A percentile compares a stretch with the other conserved stretches of the same genome.
These are phyloP conservation scores for Chlorencoelia australis DNA, from an alignment of 2,329 filamentous ascomycete species.

Conservation along the genomic window DNA sequence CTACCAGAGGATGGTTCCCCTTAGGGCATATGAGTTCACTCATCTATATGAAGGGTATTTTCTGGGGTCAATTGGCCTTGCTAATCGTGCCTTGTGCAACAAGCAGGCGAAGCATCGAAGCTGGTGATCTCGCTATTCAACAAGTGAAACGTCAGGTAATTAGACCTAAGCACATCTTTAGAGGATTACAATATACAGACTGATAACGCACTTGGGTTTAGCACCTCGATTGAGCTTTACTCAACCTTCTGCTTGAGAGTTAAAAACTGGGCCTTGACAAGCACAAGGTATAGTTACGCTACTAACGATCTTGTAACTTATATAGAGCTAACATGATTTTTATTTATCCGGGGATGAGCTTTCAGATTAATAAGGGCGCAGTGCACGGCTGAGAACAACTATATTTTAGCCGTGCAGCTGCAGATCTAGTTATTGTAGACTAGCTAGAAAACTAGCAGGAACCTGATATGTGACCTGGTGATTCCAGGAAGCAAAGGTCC, in stretches of 20 bases:
- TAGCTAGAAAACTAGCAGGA: background rate
- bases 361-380: background rate
- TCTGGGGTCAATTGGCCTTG: too few relatives aligned
- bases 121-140: too few relatives aligned
- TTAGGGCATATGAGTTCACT: too few relatives aligned
- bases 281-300: background rate
- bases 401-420: background rate
- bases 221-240: background rate
- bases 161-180: background rate
- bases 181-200: background rate
- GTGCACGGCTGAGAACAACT: background rate
- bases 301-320: background rate
- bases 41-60: too few relatives aligned
- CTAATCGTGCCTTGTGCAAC: too few relatives aligned
- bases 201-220: background rate
- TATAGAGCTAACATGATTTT: background rate
- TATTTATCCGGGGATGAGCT: background rate
- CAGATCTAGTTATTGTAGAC: background rate
- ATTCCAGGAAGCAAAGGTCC: background rate
- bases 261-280: background rate
- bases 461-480: background rate
- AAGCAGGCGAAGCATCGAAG: too few relatives aligned
- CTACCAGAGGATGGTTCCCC: too few relatives aligned
- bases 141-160: too few relatives aligned
- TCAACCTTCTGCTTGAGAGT: background rate